Evolutionary conservation across 345 rosid species (phyloP).

Genomic region (Eucalyptus guilfoylei): DNA sequence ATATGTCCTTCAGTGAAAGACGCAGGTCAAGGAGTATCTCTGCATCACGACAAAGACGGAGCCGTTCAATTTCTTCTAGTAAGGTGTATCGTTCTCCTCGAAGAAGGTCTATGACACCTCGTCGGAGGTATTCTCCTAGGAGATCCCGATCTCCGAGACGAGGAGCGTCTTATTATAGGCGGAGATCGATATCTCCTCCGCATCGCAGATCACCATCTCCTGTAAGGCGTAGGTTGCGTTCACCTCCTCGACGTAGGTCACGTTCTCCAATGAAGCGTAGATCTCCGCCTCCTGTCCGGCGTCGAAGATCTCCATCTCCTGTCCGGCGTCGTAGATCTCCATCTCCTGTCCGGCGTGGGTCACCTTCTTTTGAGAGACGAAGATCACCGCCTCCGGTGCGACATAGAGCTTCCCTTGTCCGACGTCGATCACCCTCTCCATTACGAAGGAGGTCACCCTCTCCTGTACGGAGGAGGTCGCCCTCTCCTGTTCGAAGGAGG

Average conservation of each 20-base stretch:
- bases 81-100: slow-evolving; percentile 18
- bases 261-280: slow-evolving; percentile 7
- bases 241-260: slow-evolving; percentile 27
- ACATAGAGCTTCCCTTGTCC: slow-evolving; percentile 18
- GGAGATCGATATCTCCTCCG: slow-evolving; percentile 20
- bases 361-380: slow-evolving; percentile 14
- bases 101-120: slow-evolving; percentile 28
- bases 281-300: not conserved
- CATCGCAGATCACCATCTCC: slow-evolving; percentile 31
- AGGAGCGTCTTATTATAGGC: not conserved
- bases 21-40: slow-evolving; percentile 65
- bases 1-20: slow-evolving; percentile 8
- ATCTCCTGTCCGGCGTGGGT: slow-evolving; percentile 12
- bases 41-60: slow-evolving; percentile 33
- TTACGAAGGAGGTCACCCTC: slow-evolving; percentile 21
- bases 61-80: slow-evolving; percentile 23
- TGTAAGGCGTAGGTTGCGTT: slow-evolving; percentile 15
- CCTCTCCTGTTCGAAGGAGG: slow-evolving; percentile 8
- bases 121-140: slow-evolving; percentile 27
- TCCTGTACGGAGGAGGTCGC: slow-evolving; percentile 24
- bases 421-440: slow-evolving; percentile 14
- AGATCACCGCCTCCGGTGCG: slow-evolving; percentile 33
- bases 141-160: slow-evolving; percentile 35
- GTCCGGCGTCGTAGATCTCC: slow-evolving; percentile 30
- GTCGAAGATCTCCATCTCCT: slow-evolving; percentile 1